These are phyloP conservation scores for Neurospora tetraspora DNA, from an alignment of 495 filamentous ascomycete species.

Conservation along the genomic window DNA sequence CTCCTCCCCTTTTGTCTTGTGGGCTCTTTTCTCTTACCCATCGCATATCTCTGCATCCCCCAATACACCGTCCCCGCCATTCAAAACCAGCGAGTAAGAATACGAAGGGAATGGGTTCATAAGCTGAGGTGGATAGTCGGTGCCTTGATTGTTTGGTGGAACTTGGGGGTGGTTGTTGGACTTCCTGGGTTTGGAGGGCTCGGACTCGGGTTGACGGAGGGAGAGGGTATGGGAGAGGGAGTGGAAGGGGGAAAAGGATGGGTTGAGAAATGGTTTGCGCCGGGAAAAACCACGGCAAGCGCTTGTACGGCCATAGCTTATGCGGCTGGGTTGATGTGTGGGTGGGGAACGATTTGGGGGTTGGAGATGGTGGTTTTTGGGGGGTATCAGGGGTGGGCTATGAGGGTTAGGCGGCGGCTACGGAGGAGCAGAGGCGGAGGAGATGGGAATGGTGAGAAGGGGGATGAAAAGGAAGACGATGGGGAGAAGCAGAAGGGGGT, in stretches of 20 bases:
- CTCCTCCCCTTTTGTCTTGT: conserved; percentile 45
- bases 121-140: conserved; percentile 45
- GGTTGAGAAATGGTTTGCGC: neutral
- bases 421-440: neutral
- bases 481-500: neutral
- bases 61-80: conserved; percentile 18
- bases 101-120: conserved; percentile 35
- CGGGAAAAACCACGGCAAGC: conserved; percentile 33
- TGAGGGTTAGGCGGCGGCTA: conserved; percentile 36
- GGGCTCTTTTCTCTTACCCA: conserved; percentile 37
- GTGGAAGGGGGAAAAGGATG: too few species aligned
- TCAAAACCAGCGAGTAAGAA: neutral
- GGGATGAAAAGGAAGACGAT: conserved; percentile 2
- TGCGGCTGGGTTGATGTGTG: conserved; percentile 52
- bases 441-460: neutral
- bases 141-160: conserved; percentile 25
- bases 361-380: conserved; percentile 52
- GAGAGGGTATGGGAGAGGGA: too few species aligned
- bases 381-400: conserved; percentile 55
- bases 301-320: conserved; percentile 52
- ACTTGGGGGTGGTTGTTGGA: conserved; percentile 29
- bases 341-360: conserved; percentile 60
- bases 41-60: conserved; percentile 50
- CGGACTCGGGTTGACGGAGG: too few species aligned
- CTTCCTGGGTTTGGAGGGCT: neutral